A percentile compares a stretch with the other conserved stretches of the same genome.
Evolutionary conservation across 2,329 filamentous ascomycete genomes (phyloP).

Genomic region (Chaetothyriales sp.): DNA sequence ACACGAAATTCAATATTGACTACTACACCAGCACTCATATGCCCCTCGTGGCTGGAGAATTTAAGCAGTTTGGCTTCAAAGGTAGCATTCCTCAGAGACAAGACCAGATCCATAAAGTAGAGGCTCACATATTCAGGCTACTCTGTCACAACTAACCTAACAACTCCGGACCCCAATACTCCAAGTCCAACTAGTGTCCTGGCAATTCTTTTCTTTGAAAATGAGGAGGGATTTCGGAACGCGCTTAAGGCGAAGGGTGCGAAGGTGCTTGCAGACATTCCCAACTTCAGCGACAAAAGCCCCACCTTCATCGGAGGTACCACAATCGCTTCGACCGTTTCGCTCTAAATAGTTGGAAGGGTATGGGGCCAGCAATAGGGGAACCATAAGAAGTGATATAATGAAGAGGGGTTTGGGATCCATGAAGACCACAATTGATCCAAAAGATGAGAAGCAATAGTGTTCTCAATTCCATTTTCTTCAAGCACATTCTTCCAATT

Average conservation of each 20-base stretch:
- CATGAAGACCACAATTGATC: too few relatives aligned
- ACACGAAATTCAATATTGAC: slow-evolving; percentile 34
- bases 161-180: background rate
- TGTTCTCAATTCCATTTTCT: too few relatives aligned
- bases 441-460: too few relatives aligned
- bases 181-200: background rate
- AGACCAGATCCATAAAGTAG: slow-evolving; percentile 6
- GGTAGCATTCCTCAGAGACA: slow-evolving; percentile 7
- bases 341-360: background rate
- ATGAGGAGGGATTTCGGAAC: background rate
- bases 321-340: background rate
- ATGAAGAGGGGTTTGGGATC: too few relatives aligned
- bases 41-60: slow-evolving; percentile 29
- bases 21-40: slow-evolving; percentile 39
- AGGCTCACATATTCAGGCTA: background rate
- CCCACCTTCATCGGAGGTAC: slow-evolving; percentile 4
- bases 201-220: background rate
- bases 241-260: background rate
- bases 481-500: too few relatives aligned
- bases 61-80: slow-evolving; percentile 29
- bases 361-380: too few relatives aligned
- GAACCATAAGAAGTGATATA: too few relatives aligned
- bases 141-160: background rate
- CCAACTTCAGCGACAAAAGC: slow-evolving; percentile 14
- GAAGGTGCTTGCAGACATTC: slow-evolving; percentile 9